These are phyloP conservation scores for Hericium erinaceus DNA, from an alignment of 768 basidiomycete species.

Conservation along the genomic window DNA sequence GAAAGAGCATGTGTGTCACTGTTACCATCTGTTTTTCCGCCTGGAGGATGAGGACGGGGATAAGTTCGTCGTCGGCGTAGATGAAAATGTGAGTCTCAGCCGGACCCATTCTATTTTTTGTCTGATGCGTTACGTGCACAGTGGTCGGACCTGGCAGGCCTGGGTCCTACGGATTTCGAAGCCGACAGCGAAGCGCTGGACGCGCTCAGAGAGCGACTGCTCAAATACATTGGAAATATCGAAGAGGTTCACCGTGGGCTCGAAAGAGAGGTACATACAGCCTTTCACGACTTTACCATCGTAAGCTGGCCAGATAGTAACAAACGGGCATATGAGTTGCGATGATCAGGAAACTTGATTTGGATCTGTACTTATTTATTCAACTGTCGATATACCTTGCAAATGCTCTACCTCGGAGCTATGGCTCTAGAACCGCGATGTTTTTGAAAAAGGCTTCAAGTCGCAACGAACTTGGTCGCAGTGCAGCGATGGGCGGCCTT, in stretches of 20 bases:
- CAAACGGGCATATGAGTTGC: too few species aligned
- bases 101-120: background rate
- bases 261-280: constrained; percentile 1
- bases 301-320: constrained; percentile 5
- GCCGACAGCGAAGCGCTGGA: background rate
- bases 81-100: constrained; percentile 8
- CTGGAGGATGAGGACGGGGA: constrained; percentile 8
- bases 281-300: constrained; percentile 7
- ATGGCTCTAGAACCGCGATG: too few species aligned
- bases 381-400: too few species aligned
- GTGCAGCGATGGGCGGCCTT: too few species aligned
- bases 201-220: constrained; percentile 6
- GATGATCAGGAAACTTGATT: too few species aligned
- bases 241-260: constrained; percentile 6
- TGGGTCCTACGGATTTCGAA: constrained; percentile 4
- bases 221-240: constrained; percentile 9
- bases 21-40: constrained; percentile 8
- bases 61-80: constrained; percentile 5
- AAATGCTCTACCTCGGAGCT: too few species aligned
- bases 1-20: constrained; percentile 1
- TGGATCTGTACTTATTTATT: too few species aligned
- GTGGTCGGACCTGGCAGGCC: constrained; percentile 5
- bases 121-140: background rate
- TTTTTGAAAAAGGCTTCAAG: too few species aligned
- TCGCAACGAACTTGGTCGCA: too few species aligned